Base-by-base conservation (phyloP, 441 rosid species). In the Codiaeum variegatum region DNA sequence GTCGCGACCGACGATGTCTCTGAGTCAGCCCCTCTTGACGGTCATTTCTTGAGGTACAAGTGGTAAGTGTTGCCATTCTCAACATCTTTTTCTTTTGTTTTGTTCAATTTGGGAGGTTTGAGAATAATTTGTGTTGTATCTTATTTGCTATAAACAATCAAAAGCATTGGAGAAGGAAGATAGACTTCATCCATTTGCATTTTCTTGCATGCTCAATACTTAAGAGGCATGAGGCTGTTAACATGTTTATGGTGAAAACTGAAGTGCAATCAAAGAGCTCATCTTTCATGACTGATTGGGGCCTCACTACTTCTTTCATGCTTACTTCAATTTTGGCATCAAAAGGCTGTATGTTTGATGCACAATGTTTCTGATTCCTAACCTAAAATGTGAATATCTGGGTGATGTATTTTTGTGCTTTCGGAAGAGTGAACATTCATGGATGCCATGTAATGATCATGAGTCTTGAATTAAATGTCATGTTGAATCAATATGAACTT, bases 1-100 rank as follows among this genome's bases (percentile, higher is more conserved):
- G 69, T 76, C 72, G 62, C 84, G 52, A 84, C 93, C 72, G 97
- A 92, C 3, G 99, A 96, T 84, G 93, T 93, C 34, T 86, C 97
- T 1, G 99, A 96, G 87, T 82, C 91, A 0, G 87, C 93, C 72
- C 97, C 99, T 24, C 73, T 88, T 52, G 98, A 92, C 26, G 97
- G 96, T 38, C 88, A 86, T 85, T 96, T 89, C 82, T 80, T 96
- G 85, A 88, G 93, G 77, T 96, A 90, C 79, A 88, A 91, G 86
- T 96, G 99, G 99, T 93, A 72, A 81, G 87, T 81, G 6, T 38
- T 31, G 18, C 64, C 32, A 6, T 60, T 15, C 64, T 11, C 5
- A 2, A 15, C 11, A 16, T 29, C 21, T 8, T 52, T 21, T 21
- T 12, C 0, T 56, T 31, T 56, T 2, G 21, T 40, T 28, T 36